These are phyloP conservation scores for Trichosporon sp. DNA, from an alignment of 1,284 basidiomycete species.

Conservation along the genomic window DNA sequence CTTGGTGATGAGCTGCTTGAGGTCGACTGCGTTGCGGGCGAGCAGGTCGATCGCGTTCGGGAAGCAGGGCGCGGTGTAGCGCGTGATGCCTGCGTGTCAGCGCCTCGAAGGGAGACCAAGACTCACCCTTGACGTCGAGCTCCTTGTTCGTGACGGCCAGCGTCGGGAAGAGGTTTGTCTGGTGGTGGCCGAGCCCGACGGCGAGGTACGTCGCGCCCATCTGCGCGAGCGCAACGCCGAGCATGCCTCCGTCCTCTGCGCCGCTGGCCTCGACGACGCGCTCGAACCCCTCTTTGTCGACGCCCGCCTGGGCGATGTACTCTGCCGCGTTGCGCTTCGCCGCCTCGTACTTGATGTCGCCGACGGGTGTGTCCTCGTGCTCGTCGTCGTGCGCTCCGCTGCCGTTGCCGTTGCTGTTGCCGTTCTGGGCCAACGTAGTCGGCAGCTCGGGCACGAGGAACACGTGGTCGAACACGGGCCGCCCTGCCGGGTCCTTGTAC, in stretches of 20 bases:
- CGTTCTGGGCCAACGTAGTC: constrained; percentile 6
- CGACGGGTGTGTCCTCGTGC: constrained; percentile 25
- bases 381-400: constrained; percentile 16
- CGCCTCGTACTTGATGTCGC: constrained; percentile 42
- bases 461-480: constrained; percentile 42
- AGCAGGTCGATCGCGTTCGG: constrained; percentile 56
- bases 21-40: constrained; percentile 54
- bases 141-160: constrained; percentile 60
- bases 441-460: constrained; percentile 33
- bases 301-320: constrained; percentile 30
- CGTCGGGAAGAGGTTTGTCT: constrained; percentile 43
- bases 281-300: constrained; percentile 55
- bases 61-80: constrained; percentile 48
- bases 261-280: constrained; percentile 61
- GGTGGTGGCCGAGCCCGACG: constrained; percentile 44
- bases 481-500: constrained; percentile 54
- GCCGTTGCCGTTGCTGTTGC: constrained; percentile 29
- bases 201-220: constrained; percentile 54
- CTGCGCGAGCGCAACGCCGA: constrained; percentile 58
- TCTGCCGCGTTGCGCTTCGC: constrained; percentile 32
- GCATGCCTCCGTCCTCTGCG: constrained; percentile 60
- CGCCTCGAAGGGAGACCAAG: not conserved
- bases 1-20: constrained; percentile 56
- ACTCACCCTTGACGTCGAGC: constrained; percentile 64
- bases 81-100: constrained; percentile 34